Percentiles rank a stretch among this genome's conserved stretches.
Evolutionary conservation across 176 grass and related monocot species (phyloP).

Genomic region (Oryza rufipogon): DNA sequence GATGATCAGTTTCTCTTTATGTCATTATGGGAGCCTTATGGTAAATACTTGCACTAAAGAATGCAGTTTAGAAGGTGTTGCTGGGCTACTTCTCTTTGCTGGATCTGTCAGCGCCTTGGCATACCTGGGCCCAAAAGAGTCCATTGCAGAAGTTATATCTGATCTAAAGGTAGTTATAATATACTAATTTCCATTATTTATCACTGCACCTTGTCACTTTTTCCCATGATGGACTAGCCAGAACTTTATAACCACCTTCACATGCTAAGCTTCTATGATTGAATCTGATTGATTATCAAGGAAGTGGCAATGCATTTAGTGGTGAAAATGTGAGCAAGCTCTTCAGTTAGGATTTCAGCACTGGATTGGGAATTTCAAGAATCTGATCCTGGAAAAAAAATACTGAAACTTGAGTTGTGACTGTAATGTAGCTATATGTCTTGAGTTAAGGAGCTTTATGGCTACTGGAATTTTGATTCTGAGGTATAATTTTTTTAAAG

Average conservation of each 20-base stretch:
- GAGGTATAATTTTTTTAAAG: background rate
- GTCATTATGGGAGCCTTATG: conserved; percentile 45
- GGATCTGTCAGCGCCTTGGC: conserved; percentile 74
- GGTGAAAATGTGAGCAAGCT: background rate
- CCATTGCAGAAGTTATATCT: conserved; percentile 81
- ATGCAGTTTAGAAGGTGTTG: conserved; percentile 76
- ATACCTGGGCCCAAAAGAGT: conserved; percentile 83
- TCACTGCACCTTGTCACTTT: background rate
- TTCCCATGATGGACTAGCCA: conserved; percentile 14
- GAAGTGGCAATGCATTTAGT: conserved; percentile 2
- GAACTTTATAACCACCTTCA: background rate
- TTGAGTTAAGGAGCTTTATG: conserved; percentile 10
- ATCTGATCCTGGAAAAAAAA: conserved; percentile 6
- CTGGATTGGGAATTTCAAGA: conserved; percentile 12
- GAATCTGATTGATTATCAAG: background rate
- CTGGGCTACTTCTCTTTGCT: conserved; percentile 66
- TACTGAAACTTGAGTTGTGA: conserved; percentile 4
- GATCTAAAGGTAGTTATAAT: conserved; percentile 80
- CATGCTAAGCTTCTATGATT: background rate
- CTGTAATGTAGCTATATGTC: conserved; percentile 6
- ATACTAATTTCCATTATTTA: conserved; percentile 15
- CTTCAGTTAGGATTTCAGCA: background rate
- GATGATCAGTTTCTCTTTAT: conserved; percentile 31
- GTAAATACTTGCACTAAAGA: conserved; percentile 57
- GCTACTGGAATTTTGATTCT: background rate